These are phyloP conservation scores for Aspergillus brasiliensis DNA, from an alignment of 2,329 filamentous ascomycete species.

Conservation along the genomic window DNA sequence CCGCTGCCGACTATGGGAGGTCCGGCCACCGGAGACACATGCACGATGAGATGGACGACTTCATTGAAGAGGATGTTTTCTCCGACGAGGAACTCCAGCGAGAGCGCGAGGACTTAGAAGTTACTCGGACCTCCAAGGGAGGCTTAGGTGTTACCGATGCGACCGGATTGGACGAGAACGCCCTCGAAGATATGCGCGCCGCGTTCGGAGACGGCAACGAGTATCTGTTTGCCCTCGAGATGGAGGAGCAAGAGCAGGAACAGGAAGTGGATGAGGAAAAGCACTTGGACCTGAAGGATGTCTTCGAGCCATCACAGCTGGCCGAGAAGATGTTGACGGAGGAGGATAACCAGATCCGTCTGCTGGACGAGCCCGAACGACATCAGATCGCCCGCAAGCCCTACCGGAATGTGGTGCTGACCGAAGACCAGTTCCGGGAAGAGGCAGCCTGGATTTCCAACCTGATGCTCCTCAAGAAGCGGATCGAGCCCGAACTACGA, in stretches of 20 bases:
- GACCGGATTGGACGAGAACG: constrained; percentile 84
- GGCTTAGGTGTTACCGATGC: constrained; percentile 73
- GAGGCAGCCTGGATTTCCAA: constrained; percentile 91
- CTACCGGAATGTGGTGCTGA: constrained; percentile 79
- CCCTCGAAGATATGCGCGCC: constrained; percentile 91
- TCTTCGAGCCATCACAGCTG: constrained; percentile 95
- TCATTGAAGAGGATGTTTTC: constrained; percentile 95
- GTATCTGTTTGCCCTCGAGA: constrained; percentile 89
- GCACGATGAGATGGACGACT: constrained; percentile 85
- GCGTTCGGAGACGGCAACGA: constrained; percentile 96
- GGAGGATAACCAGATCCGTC: constrained; percentile 87
- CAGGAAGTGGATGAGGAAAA: constrained; percentile 77
- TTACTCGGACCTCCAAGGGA: constrained; percentile 74
- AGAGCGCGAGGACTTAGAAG: constrained; percentile 82
- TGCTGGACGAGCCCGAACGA: constrained; percentile 86
- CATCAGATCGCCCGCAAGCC: constrained; percentile 89
- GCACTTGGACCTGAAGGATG: constrained; percentile 89
- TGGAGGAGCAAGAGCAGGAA: constrained; percentile 82
- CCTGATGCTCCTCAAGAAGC: constrained; percentile 85
- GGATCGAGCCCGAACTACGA: constrained; percentile 69
- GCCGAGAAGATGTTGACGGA: constrained; percentile 94
- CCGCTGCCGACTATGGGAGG: constrained; percentile 49
- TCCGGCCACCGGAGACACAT: constrained; percentile 57
- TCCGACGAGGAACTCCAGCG: constrained; percentile 78
- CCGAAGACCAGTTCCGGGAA: constrained; percentile 83